These are phyloP conservation scores for Melanomma pulvis-pyrius DNA, from an alignment of 495 filamentous ascomycete species.

Conservation along the genomic window DNA sequence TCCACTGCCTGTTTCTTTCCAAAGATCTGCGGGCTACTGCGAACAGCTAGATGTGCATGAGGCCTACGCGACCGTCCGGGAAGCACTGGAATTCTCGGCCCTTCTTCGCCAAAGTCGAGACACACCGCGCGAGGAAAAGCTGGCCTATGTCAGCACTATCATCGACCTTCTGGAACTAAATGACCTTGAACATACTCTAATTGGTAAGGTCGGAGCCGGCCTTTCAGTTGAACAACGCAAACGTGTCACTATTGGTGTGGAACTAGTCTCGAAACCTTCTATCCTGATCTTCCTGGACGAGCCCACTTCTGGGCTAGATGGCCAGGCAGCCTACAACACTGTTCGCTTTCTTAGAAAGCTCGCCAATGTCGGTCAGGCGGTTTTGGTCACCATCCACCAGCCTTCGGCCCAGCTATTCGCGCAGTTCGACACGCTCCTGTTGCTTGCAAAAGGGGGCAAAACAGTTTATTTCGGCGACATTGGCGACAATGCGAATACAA, in stretches of 20 bases:
- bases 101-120: constrained; percentile 38
- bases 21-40: constrained; percentile 41
- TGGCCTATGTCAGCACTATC: constrained; percentile 55
- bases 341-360: constrained; percentile 39
- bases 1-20: constrained; percentile 41
- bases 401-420: constrained; percentile 50
- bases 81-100: constrained; percentile 43
- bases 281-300: constrained; percentile 46
- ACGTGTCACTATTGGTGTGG: constrained; percentile 44
- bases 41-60: constrained; percentile 45
- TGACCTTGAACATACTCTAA: constrained; percentile 42
- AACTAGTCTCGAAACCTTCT: constrained; percentile 41
- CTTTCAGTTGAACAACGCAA: constrained; percentile 50
- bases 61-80: constrained; percentile 40
- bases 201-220: constrained; percentile 38
- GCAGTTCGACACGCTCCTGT: constrained; percentile 54
- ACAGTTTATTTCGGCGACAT: constrained; percentile 60
- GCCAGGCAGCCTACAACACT: constrained; percentile 40
- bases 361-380: constrained; percentile 27
- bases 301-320: constrained; percentile 45
- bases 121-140: constrained; percentile 50
- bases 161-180: constrained; percentile 57
- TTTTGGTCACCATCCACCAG: constrained; percentile 35
- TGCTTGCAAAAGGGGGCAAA: constrained; percentile 57
- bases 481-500: constrained; percentile 4